Percentiles rank a stretch among this genome's conserved stretches.
Evolutionary conservation across 2,329 filamentous ascomycete species (phyloP).

Genomic region (Penicillium digitatum): DNA sequence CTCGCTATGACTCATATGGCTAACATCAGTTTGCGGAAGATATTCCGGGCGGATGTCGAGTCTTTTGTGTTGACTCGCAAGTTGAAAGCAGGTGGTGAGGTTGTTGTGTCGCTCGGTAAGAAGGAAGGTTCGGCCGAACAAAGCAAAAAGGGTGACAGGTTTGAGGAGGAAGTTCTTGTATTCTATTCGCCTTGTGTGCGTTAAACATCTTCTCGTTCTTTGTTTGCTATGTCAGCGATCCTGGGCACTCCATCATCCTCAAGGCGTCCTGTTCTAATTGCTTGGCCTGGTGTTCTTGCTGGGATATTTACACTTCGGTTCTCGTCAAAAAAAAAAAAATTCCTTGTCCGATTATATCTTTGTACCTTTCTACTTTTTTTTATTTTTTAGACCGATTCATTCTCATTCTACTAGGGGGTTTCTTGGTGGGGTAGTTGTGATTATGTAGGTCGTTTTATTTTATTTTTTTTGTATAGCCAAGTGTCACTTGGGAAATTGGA

Average conservation of each 20-base stretch:
- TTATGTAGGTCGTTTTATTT: neutral
- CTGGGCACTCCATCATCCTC: neutral
- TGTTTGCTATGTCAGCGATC: neutral
- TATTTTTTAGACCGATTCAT: neutral
- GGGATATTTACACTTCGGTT: neutral
- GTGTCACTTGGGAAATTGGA: neutral
- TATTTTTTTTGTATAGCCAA: neutral
- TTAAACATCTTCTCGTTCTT: neutral
- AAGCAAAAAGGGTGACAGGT: neutral
- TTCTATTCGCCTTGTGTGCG: neutral
- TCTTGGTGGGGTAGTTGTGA: too few species aligned
- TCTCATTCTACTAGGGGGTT: neutral
- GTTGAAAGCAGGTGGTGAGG: neutral
- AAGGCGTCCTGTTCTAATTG: neutral
- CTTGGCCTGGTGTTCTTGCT: neutral
- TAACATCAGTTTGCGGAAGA: conserved; percentile 36
- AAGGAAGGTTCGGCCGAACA: neutral
- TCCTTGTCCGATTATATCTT: neutral
- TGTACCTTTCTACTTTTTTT: neutral
- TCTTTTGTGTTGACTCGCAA: neutral
- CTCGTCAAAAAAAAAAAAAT: neutral
- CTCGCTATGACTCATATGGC: conserved; percentile 39
- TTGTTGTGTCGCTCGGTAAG: neutral
- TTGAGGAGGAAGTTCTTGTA: neutral
- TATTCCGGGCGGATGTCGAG: conserved; percentile 14